Conservation (phyloP, 805 yeast species). For the Jamesozyma hellenica region DNA sequence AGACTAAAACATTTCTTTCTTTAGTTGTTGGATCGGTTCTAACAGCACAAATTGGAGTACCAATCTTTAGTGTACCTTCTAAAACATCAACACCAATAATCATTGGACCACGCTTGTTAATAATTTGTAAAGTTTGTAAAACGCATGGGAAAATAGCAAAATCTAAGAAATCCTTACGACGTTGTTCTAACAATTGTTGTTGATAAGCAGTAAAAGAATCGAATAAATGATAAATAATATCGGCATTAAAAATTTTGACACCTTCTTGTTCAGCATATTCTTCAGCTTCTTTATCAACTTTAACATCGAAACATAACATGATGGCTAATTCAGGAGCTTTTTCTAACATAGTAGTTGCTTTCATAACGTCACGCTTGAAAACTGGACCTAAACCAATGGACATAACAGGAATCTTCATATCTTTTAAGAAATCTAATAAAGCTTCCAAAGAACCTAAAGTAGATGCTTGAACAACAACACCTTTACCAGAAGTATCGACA, state of each 20-base stretch:
- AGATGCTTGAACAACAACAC: slow-evolving; percentile 97
- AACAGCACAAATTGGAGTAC: slow-evolving; percentile 94
- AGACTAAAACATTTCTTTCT: slow-evolving; percentile 49
- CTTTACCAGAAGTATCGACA: slow-evolving; percentile 89
- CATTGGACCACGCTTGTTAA: slow-evolving; percentile 98
- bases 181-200: slow-evolving; percentile 72
- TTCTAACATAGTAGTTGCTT: slow-evolving; percentile 92
- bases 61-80: slow-evolving; percentile 81
- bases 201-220: slow-evolving; percentile 93
- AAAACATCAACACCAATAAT: slow-evolving; percentile 95
- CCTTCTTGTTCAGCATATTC: slow-evolving; percentile 93
- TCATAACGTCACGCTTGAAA: slow-evolving; percentile 95
- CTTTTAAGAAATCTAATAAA: slow-evolving; percentile 88
- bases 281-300: slow-evolving; percentile 95
- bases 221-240: slow-evolving; percentile 90
- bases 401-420: slow-evolving; percentile 98
- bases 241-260: slow-evolving; percentile 87
- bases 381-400: slow-evolving; percentile 98
- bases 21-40: slow-evolving; percentile 80
- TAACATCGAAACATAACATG: slow-evolving; percentile 98
- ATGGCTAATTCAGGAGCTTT: slow-evolving; percentile 91
- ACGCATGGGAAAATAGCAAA: slow-evolving; percentile 94
- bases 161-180: slow-evolving; percentile 79
- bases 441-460: slow-evolving; percentile 98
- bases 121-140: slow-evolving; percentile 85